These are phyloP conservation scores for Linaria vulgaris DNA, from an alignment of 257 asterid species.

Conservation along the genomic window DNA sequence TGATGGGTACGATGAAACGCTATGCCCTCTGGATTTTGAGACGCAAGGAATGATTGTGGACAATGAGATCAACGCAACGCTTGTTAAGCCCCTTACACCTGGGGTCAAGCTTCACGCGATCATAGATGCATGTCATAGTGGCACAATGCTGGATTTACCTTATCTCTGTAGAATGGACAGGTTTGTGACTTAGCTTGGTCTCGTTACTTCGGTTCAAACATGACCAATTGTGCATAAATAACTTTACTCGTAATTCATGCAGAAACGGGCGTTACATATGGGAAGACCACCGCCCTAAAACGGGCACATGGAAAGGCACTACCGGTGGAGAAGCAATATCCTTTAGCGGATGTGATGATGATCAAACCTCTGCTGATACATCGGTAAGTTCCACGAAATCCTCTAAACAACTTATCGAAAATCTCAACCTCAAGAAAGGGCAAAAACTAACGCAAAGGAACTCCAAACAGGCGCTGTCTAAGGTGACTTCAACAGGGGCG, in stretches of 20 bases:
- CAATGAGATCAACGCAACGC: constrained; percentile 69
- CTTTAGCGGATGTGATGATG: constrained; percentile 93
- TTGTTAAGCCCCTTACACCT: constrained; percentile 74
- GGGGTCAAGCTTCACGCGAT: constrained; percentile 91
- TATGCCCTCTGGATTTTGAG: constrained; percentile 74
- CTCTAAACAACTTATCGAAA: neutral
- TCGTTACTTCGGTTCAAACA: too few relatives aligned
- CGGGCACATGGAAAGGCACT: constrained; percentile 95
- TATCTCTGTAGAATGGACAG: constrained; percentile 90
- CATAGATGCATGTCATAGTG: constrained; percentile 92
- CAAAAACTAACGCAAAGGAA: constrained; percentile 13
- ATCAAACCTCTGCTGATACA: constrained; percentile 92
- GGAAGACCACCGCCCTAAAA: constrained; percentile 96
- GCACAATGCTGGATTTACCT: constrained; percentile 76
- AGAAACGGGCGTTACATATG: constrained; percentile 75
- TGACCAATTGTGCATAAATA: too few relatives aligned
- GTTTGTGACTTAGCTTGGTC: constrained; percentile 36
- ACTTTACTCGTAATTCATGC: constrained; percentile 20
- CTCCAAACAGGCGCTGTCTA: constrained; percentile 67
- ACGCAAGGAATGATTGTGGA: constrained; percentile 82
- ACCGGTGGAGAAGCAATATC: constrained; percentile 95
- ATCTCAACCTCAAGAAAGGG: neutral
- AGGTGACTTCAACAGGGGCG: constrained; percentile 91
- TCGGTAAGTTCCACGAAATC: constrained; percentile 39
- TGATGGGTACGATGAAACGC: constrained; percentile 88